phyloP scores from a whole-genome alignment of 2,329 filamentous ascomycete species.

The Fusarium sp. region DNA sequence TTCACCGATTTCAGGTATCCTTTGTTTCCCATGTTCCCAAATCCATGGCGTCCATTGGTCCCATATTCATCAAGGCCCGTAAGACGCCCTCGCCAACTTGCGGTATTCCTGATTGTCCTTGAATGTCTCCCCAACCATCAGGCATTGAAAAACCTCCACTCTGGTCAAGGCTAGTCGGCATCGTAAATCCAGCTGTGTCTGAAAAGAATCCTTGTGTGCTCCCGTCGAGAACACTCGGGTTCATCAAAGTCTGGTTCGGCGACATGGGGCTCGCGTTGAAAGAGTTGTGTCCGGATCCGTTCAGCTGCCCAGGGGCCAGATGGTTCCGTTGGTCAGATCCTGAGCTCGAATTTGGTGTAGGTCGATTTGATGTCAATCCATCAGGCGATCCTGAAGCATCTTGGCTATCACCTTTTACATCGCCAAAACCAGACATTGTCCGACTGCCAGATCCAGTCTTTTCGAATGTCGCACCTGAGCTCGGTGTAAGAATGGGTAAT shows the following conservation, averaged over 20 bases:
- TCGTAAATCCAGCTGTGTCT: slow-evolving; percentile 51
- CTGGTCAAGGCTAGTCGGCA: slow-evolving; percentile 38
- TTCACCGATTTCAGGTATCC: slow-evolving; percentile 39
- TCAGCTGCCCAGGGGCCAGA: slow-evolving; percentile 45
- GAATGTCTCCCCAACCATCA: slow-evolving; percentile 55
- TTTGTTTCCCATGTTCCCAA: slow-evolving; percentile 57
- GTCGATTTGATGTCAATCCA: slow-evolving; percentile 60
- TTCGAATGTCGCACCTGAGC: slow-evolving; percentile 48
- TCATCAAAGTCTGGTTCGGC: slow-evolving; percentile 53
- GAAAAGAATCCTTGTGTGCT: slow-evolving; percentile 52
- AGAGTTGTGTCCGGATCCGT: slow-evolving; percentile 54
- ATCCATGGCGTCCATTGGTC: slow-evolving; percentile 69
- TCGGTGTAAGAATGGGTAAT: slow-evolving; percentile 50
- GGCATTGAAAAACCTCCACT: slow-evolving; percentile 53
- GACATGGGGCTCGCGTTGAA: slow-evolving; percentile 63
- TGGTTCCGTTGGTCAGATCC: slow-evolving; percentile 44
- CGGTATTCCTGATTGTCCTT: slow-evolving; percentile 58
- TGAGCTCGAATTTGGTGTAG: slow-evolving; percentile 67
- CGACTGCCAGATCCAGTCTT: slow-evolving; percentile 43
- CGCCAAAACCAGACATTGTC: slow-evolving; percentile 51
- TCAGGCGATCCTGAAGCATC: slow-evolving; percentile 61
- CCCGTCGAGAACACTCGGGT: slow-evolving; percentile 50
- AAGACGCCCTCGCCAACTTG: slow-evolving; percentile 67
- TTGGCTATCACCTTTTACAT: slow-evolving; percentile 55
- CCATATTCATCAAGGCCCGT: slow-evolving; percentile 66